Evolutionary conservation across 164 flowering plant species (phyloP), one percentile per base, ranked within the genome.

Genomic region (Vitis rupestris): DNA sequence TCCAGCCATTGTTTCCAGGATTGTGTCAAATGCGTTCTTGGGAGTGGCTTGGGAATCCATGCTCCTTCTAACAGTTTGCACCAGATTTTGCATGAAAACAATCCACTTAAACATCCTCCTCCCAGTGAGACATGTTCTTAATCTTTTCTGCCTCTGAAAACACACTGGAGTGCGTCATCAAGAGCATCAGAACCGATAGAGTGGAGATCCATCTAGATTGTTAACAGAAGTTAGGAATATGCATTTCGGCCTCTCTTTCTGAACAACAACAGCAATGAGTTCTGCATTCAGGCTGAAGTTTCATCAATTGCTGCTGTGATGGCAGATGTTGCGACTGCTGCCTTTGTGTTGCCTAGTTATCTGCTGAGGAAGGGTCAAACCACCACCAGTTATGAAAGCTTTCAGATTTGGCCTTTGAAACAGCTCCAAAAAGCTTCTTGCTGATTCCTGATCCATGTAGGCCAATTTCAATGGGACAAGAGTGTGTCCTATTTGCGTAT

Each of bases 341-440:
- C 23, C 23, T 1, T 23, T 23, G 23, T 23, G 23, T 23, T 23
- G 23, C 23, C 23, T 23, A 23, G 1, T 23, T 68, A 90, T 97
- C 92, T 95, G 97, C 65, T 89, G 98, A 70, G 93, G 93, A 61
- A 91, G 87, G 56, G 93, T 96, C 78, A 91, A 76, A 67, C 99
- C 97, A 50, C 98, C 99, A 67, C 92, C 98, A 75, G 93, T 95
- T 54, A 82, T 77, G 55, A 95, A 89, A 58, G 99, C 98, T 84
- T 91, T 95, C 79, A 95, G 82, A 77, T 82, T 87, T 7, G 94
- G 80, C 59, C 99, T 97, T 75, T 91, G 87, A 76, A 93, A 86
- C 29, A 95, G 92, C 79, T 91, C 98, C 77, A 83, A 78, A 64
- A 93, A 70, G 79, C 83, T 90, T 16, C 85, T 97, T 69, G 86